phyloP scores from a whole-genome alignment of 257 asterid genomes.

The Primulina tabacum region DNA sequence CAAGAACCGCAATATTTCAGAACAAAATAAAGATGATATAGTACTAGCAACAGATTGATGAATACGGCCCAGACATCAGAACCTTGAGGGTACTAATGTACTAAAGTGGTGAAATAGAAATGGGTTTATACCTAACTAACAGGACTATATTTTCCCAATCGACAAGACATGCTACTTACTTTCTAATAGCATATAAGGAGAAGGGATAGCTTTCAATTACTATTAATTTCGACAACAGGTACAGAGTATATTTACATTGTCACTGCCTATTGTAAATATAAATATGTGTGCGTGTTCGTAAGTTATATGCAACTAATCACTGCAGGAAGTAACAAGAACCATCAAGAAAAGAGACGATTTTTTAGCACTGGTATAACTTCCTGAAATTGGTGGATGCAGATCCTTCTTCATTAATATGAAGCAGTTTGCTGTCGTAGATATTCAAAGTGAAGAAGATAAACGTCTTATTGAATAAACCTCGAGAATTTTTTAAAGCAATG shows the following conservation, averaged over 20 bases:
- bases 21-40: constrained; percentile 7
- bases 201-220: not conserved
- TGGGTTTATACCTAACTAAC: constrained; percentile 14
- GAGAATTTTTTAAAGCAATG: constrained; percentile 57
- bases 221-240: not conserved
- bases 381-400: not conserved
- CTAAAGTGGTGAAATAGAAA: constrained; percentile 8
- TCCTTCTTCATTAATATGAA: constrained; percentile 17
- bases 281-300: not conserved
- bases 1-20: constrained; percentile 12
- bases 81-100: not conserved
- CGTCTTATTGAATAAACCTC: constrained; percentile 48
- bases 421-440: constrained; percentile 12
- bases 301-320: not conserved
- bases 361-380: not conserved
- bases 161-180: constrained; percentile 3
- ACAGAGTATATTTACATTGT: too few relatives aligned
- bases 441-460: constrained; percentile 11
- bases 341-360: not conserved
- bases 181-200: constrained; percentile 5
- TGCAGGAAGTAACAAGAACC: too few relatives aligned
- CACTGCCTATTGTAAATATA: not conserved
- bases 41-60: constrained; percentile 7
- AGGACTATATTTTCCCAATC: not conserved
- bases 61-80: not conserved